Percentiles rank a stretch among this genome's conserved stretches.
These are phyloP conservation scores for Discostella stelligeroides DNA, from an alignment of 108 stramenopile genomes.

Conservation along the genomic window DNA sequence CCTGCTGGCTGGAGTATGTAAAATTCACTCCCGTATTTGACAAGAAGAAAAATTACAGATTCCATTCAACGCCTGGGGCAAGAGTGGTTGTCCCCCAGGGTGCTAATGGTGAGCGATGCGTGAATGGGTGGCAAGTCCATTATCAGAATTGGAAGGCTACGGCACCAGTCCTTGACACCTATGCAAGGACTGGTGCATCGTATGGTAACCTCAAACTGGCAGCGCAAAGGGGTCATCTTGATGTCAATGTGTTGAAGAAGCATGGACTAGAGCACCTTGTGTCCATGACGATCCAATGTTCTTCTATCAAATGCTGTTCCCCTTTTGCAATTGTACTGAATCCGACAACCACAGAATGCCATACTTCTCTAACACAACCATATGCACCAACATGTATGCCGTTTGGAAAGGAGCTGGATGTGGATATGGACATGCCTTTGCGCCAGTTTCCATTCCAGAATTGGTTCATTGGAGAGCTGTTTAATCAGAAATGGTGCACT, in stretches of 20 bases:
- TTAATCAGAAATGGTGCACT: slow-evolving; percentile 8
- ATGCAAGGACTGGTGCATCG: background rate
- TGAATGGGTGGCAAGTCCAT: slow-evolving; percentile 9
- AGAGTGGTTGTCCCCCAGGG: background rate
- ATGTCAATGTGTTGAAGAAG: slow-evolving; percentile 7
- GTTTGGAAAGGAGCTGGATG: too few species aligned
- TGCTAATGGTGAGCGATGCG: background rate
- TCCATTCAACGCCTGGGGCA: background rate
- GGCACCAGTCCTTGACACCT: background rate
- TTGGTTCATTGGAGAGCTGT: slow-evolving; percentile 9
- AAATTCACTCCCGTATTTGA: slow-evolving; percentile 1
- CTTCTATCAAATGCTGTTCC: too few species aligned
- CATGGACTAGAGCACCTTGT: background rate
- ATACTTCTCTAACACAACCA: too few species aligned
- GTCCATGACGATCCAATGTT: too few species aligned
- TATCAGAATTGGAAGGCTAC: slow-evolving; percentile 2
- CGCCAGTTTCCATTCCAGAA: background rate
- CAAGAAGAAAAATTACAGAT: background rate
- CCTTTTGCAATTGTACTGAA: too few species aligned
- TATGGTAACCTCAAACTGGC: background rate
- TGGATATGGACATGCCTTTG: too few species aligned
- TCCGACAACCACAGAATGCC: too few species aligned
- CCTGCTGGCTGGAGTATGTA: slow-evolving; percentile 10
- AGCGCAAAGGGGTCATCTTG: background rate
- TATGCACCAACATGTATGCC: too few species aligned